Conservation (phyloP, 1,284 basidiomycete species). For the Cutaneotrichosporon cutaneum region DNA sequence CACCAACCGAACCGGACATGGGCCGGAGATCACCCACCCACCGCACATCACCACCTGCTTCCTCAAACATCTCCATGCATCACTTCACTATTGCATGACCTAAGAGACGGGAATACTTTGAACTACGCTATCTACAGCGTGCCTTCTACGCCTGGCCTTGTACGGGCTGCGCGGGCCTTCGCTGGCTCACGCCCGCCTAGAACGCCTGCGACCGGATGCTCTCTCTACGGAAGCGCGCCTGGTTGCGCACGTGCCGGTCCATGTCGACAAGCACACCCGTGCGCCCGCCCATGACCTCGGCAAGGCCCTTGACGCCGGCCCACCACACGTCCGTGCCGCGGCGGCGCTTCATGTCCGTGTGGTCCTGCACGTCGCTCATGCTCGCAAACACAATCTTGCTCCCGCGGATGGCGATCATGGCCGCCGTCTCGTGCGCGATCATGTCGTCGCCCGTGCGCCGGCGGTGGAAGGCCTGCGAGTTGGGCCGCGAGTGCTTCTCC, state of each 20-base stretch:
- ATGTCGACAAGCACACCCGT: conserved; percentile 36
- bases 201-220: neutral
- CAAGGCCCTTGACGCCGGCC: conserved; percentile 66
- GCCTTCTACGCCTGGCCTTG: neutral
- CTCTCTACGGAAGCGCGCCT: neutral
- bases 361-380: conserved; percentile 75
- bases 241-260: conserved; percentile 9
- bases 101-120: neutral
- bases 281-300: conserved; percentile 63
- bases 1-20: neutral
- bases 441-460: conserved; percentile 11
- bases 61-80: neutral
- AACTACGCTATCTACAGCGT: neutral
- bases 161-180: neutral
- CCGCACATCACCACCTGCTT: too few species aligned
- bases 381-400: conserved; percentile 76
- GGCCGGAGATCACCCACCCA: neutral
- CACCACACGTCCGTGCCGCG: conserved; percentile 83
- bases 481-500: conserved; percentile 68
- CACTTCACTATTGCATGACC: neutral
- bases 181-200: neutral
- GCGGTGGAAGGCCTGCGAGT: conserved; percentile 35
- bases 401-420: conserved; percentile 87
- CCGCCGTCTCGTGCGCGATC: conserved; percentile 60
- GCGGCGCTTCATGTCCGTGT: conserved; percentile 88